Evolutionary conservation across 2,329 filamentous ascomycete genomes (phyloP), one percentile per base, ranked within the genome.

Genomic region (Exophiala xenobiotica): DNA sequence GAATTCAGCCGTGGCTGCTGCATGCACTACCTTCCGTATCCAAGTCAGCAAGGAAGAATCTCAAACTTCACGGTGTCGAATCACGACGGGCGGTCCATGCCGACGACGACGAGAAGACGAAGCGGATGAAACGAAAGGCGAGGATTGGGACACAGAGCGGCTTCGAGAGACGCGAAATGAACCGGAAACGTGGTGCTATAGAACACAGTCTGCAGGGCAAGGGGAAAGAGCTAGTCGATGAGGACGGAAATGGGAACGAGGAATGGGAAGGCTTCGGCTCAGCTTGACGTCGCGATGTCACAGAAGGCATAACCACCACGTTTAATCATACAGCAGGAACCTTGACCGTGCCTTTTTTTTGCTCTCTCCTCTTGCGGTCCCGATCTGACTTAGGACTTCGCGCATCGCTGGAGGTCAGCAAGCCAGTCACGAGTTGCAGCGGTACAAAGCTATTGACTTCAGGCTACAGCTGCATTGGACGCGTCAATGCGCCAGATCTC

Each of bases 41-140:
- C 62, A 97, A 96, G 77, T 82, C 86, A 44, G 87, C 91, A 56
- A 88, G 87, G 74, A 86, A 92, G 76, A 83, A 83, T 66, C 70
- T 99, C 59, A 95, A 89, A 76, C 82, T 82, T 66, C 78, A 84
- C 59, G 93, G 93, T 4, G 87, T 96, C 7, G 87, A 91, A 68
- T 85, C 82, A 2, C 78, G 90, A 37, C 71, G 81, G 54, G 69
- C 70, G 24, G 63, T 67, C 9, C 71, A 65, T 7, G 64, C 64
- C 2, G 65, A 68, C 39, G 64, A 64, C 6, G 72, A 72, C 54
- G 74, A 73, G 52, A 63, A 66, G 16, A 71, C 68, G 14, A 67
- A 71, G 48, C 49, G 55, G 19, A 46, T 55, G 49, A 70, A 70
- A 24, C 73, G 72, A 29, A 78, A 77, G 65, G 78, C 81, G 18